Conservation (phyloP, 2,329 filamentous ascomycete species). For the Aspergillus vadensis region DNA sequence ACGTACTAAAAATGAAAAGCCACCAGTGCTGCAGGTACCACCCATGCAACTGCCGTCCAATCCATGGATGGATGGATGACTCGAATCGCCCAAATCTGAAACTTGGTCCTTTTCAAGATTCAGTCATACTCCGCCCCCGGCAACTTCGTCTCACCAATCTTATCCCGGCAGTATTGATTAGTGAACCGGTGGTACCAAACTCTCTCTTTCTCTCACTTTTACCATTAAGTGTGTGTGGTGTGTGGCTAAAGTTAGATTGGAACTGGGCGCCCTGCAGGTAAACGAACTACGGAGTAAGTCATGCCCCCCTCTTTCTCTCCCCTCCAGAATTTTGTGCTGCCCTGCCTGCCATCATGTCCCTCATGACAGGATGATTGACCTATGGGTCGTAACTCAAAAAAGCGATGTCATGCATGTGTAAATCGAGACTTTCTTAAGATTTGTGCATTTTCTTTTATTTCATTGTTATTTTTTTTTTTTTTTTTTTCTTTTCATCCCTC, state of each 20-base stretch:
- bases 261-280: neutral
- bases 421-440: neutral
- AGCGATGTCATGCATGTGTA: neutral
- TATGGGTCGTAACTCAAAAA: too few relatives aligned
- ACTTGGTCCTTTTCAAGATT: neutral
- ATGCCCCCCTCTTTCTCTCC: neutral
- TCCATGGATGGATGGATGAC: neutral
- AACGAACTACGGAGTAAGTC: neutral
- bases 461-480: too few relatives aligned
- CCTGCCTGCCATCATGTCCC: too few relatives aligned
- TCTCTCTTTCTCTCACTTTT: neutral
- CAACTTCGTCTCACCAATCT: neutral
- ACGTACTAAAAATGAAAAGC: neutral
- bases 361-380: too few relatives aligned
- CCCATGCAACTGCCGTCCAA: neutral
- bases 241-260: neutral
- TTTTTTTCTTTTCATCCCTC: too few relatives aligned
- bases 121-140: neutral
- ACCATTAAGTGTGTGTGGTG: too few relatives aligned
- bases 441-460: neutral
- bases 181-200: neutral
- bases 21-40: neutral
- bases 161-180: neutral
- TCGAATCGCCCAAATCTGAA: neutral
- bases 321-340: too few relatives aligned